Percentiles rank a stretch among this genome's conserved stretches.
These are phyloP conservation scores for Metarhizium anisopliae DNA, from an alignment of 2,329 filamentous ascomycete species.

Conservation along the genomic window DNA sequence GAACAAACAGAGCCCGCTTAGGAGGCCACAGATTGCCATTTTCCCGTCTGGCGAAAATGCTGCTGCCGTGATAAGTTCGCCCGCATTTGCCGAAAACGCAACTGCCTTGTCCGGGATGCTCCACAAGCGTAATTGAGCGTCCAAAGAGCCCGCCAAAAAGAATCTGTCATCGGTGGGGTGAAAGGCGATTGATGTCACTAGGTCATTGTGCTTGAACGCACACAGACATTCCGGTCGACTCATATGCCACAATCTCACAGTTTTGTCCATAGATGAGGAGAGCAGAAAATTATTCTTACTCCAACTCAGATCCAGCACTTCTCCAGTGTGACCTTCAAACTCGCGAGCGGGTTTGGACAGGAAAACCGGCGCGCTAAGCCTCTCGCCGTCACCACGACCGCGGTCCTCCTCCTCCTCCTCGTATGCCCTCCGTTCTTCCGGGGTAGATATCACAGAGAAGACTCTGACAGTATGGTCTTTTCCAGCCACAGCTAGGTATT, in stretches of 20 bases:
- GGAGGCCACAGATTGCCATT: slow-evolving; percentile 76
- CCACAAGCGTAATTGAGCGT: slow-evolving; percentile 83
- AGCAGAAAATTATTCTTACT: slow-evolving; percentile 98
- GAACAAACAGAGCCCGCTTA: slow-evolving; percentile 79
- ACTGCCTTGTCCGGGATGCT: slow-evolving; percentile 96
- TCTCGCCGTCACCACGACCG: slow-evolving; percentile 35
- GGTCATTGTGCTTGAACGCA: slow-evolving; percentile 89
- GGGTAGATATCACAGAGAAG: slow-evolving; percentile 78
- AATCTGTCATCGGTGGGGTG: slow-evolving; percentile 94
- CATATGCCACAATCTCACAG: slow-evolving; percentile 88
- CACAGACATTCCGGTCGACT: slow-evolving; percentile 79
- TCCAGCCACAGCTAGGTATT: slow-evolving; percentile 83
- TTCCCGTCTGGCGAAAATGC: slow-evolving; percentile 90
- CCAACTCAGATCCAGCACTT: slow-evolving; percentile 89
- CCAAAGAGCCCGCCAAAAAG: slow-evolving; percentile 87
- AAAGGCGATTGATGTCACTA: slow-evolving; percentile 90
- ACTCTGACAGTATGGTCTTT: slow-evolving; percentile 79
- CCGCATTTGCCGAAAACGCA: slow-evolving; percentile 66
- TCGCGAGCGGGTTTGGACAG: slow-evolving; percentile 67
- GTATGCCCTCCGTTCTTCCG: slow-evolving; percentile 66
- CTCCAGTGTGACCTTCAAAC: slow-evolving; percentile 74
- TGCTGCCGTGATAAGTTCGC: slow-evolving; percentile 89
- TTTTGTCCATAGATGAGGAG: slow-evolving; percentile 97
- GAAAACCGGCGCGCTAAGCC: slow-evolving; percentile 85
- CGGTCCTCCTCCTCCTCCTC: slow-evolving; percentile 49